These are phyloP conservation scores for Calophaca sinica DNA, from an alignment of 306 rosid genomes.

Conservation along the genomic window DNA sequence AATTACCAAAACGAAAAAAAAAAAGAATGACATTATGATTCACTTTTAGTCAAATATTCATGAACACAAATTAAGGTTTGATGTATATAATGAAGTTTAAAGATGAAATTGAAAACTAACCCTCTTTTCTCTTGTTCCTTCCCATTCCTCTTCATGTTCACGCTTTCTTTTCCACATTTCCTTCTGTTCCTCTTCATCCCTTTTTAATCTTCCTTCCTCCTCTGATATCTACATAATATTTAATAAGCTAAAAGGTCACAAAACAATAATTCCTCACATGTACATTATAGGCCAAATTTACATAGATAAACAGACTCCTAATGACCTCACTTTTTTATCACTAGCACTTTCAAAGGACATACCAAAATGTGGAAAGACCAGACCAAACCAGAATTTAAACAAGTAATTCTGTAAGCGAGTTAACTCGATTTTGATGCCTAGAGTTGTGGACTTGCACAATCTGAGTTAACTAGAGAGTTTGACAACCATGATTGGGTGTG, in stretches of 20 bases:
- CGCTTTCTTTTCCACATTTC: conserved; percentile 99
- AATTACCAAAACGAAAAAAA: background rate
- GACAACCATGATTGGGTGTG: background rate
- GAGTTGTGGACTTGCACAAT: too few relatives aligned
- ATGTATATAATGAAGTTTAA: conserved; percentile 22
- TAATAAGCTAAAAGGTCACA: conserved; percentile 37
- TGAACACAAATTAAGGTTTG: conserved; percentile 27
- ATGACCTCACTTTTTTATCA: conserved; percentile 19
- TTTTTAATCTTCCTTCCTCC: conserved; percentile 98
- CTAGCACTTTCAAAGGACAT: background rate
- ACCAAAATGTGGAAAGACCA: background rate
- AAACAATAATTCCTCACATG: conserved; percentile 31
- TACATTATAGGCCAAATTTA: conserved; percentile 3
- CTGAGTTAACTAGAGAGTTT: background rate
- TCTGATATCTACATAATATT: conserved; percentile 79
- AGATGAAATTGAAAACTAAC: conserved; percentile 62
- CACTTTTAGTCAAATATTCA: conserved; percentile 3
- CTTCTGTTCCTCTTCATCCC: conserved; percentile 91
- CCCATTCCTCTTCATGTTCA: conserved; percentile 98
- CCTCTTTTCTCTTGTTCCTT: conserved; percentile 96
- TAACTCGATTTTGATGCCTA: too few relatives aligned
- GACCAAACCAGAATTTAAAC: too few relatives aligned
- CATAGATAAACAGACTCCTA: conserved; percentile 19
- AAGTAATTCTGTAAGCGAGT: too few relatives aligned
- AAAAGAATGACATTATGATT: background rate